Evolutionary conservation across 345 rosid species (phyloP).

Genomic region (Citrus unshiu): DNA sequence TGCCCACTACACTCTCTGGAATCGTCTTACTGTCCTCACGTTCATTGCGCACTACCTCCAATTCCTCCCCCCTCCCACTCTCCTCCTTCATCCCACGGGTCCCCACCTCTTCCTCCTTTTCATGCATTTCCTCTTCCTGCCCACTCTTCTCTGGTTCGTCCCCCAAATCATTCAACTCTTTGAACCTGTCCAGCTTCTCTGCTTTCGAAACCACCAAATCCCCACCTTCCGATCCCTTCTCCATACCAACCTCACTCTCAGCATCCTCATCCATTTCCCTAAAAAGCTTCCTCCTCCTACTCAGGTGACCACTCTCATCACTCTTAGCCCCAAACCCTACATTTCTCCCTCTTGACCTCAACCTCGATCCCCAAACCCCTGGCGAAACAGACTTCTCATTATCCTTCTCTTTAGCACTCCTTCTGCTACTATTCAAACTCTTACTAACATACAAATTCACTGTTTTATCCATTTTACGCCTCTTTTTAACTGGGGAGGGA

Average conservation of each 20-base stretch:
- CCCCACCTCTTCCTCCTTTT: slow-evolving; percentile 25
- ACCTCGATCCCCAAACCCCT: slow-evolving; percentile 64
- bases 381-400: slow-evolving; percentile 16
- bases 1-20: slow-evolving; percentile 16
- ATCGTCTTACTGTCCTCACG: slow-evolving; percentile 9
- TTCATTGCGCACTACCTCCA: neutral
- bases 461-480: slow-evolving; percentile 34
- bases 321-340: slow-evolving; percentile 16
- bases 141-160: slow-evolving; percentile 30
- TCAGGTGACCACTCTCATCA: slow-evolving; percentile 8
- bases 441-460: slow-evolving; percentile 17
- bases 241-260: slow-evolving; percentile 16
- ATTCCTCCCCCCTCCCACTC: slow-evolving; percentile 21
- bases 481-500: slow-evolving; percentile 65
- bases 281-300: slow-evolving; percentile 60
- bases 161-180: slow-evolving; percentile 20
- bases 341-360: slow-evolving; percentile 49
- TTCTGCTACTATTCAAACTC: slow-evolving; percentile 9
- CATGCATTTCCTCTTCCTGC: slow-evolving; percentile 30
- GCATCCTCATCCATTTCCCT: slow-evolving; percentile 20
- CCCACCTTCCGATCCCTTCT: slow-evolving; percentile 19
- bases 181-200: slow-evolving; percentile 26
- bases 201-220: slow-evolving; percentile 14
- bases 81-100: slow-evolving; percentile 17
- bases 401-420: slow-evolving; percentile 31